Percentiles rank a stretch among this genome's conserved stretches.
Conservation (phyloP, 768 basidiomycete species). For the Candolleomyces eurysporus region DNA sequence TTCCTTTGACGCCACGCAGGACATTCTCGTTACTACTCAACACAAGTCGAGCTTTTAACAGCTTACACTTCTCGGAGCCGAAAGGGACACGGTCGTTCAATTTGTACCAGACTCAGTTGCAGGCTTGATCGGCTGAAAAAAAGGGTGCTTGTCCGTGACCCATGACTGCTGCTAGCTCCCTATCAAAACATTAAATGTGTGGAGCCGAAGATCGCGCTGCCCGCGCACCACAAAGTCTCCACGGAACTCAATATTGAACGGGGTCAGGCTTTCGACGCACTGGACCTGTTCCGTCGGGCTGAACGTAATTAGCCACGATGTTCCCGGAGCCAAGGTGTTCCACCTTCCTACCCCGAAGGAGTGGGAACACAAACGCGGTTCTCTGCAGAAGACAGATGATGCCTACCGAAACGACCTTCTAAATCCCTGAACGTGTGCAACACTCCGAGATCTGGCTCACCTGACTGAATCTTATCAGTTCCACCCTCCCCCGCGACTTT, state of each 20-base stretch:
- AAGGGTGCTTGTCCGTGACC: too few relatives aligned
- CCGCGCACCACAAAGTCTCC: conserved; percentile 27
- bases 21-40: too few relatives aligned
- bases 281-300: conserved; percentile 43
- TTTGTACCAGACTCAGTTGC: too few relatives aligned
- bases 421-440: neutral
- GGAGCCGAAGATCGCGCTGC: too few relatives aligned
- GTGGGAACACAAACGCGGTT: conserved; percentile 49
- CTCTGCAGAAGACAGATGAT: conserved; percentile 60
- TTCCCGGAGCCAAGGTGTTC: conserved; percentile 27
- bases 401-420: conserved; percentile 30
- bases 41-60: too few relatives aligned
- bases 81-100: too few relatives aligned
- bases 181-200: too few relatives aligned
- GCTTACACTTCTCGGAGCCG: too few relatives aligned
- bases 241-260: conserved; percentile 50
- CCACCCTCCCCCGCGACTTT: conserved; percentile 38
- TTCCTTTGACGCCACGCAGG: too few relatives aligned
- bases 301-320: conserved; percentile 46
- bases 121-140: too few relatives aligned
- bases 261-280: conserved; percentile 39
- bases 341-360: conserved; percentile 36
- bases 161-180: too few relatives aligned
- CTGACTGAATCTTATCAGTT: conserved; percentile 28
- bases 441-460: conserved; percentile 13